Conservation (phyloP, 169 alveolate species). For the Eimeria sp. region DNA sequence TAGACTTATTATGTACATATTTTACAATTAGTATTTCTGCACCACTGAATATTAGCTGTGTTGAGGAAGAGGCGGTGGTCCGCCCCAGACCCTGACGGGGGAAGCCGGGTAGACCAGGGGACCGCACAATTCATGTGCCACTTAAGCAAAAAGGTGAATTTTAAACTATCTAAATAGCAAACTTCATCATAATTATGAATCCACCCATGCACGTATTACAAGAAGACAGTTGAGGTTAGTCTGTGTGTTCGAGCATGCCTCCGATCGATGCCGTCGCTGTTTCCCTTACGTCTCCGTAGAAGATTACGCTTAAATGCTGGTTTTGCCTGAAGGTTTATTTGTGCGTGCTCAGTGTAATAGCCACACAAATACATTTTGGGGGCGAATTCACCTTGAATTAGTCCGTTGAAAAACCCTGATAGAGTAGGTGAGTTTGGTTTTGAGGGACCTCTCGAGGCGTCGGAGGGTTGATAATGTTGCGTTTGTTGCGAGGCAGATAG, state of each 20-base stretch:
- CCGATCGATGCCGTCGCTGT: neutral
- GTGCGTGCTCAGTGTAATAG: neutral
- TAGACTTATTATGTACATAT: neutral
- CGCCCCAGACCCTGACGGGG: neutral
- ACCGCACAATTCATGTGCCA: neutral
- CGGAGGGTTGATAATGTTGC: neutral
- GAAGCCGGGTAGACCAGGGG: slow-evolving; percentile 10
- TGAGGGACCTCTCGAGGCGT: neutral
- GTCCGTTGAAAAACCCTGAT: neutral
- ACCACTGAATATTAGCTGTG: neutral
- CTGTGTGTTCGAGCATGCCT: neutral
- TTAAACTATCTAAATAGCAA: neutral
- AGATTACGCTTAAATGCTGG: neutral
- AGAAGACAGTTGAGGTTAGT: neutral
- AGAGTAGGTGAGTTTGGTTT: neutral
- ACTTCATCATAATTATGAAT: neutral
- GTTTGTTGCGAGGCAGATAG: neutral
- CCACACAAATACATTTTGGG: neutral
- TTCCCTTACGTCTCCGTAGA: neutral
- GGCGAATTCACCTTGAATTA: neutral
- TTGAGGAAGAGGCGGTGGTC: neutral
- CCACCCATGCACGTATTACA: neutral
- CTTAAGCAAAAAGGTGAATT: neutral
- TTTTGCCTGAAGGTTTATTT: neutral
- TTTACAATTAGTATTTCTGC: neutral